Percentiles rank a stretch among this genome's conserved stretches.
These are phyloP conservation scores for Melampsora larici-populina DNA, from an alignment of 1,284 basidiomycete species.

Conservation along the genomic window DNA sequence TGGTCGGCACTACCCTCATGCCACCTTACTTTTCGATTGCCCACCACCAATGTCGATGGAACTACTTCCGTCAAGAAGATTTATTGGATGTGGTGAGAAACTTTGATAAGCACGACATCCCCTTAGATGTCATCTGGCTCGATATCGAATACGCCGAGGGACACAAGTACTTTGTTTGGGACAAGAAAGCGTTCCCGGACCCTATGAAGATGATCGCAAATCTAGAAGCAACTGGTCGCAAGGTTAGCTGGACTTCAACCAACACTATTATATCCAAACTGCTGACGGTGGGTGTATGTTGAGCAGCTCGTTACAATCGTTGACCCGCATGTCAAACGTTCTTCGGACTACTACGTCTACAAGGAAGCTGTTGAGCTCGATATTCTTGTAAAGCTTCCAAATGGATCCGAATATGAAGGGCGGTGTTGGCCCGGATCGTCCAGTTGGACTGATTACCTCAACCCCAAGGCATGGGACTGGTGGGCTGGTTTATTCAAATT, in stretches of 20 bases:
- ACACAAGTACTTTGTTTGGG: slow-evolving; percentile 98
- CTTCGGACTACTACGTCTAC: not conserved
- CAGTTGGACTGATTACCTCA: slow-evolving; percentile 96
- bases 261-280: not conserved
- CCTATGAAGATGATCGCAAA: slow-evolving; percentile 88
- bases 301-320: slow-evolving; percentile 89
- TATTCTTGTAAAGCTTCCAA: slow-evolving; percentile 73
- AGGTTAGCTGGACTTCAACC: slow-evolving; percentile 60
- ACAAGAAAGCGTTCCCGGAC: slow-evolving; percentile 76
- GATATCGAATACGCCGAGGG: slow-evolving; percentile 88
- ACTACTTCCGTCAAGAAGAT: slow-evolving; percentile 88
- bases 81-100: slow-evolving; percentile 77
- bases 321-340: slow-evolving; percentile 90
- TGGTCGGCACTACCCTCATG: slow-evolving; percentile 80
- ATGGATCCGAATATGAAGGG: slow-evolving; percentile 83
- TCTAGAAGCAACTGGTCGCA: slow-evolving; percentile 77
- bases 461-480: slow-evolving; percentile 83
- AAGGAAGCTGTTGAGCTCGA: slow-evolving; percentile 60
- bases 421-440: slow-evolving; percentile 98
- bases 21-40: slow-evolving; percentile 77
- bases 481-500: slow-evolving; percentile 81
- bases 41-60: slow-evolving; percentile 66
- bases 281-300: not conserved
- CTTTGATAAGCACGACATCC: slow-evolving; percentile 90
- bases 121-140: slow-evolving; percentile 95